Base-by-base conservation (phyloP, 331 rosid species). In the Quercus tomentella region DNA sequence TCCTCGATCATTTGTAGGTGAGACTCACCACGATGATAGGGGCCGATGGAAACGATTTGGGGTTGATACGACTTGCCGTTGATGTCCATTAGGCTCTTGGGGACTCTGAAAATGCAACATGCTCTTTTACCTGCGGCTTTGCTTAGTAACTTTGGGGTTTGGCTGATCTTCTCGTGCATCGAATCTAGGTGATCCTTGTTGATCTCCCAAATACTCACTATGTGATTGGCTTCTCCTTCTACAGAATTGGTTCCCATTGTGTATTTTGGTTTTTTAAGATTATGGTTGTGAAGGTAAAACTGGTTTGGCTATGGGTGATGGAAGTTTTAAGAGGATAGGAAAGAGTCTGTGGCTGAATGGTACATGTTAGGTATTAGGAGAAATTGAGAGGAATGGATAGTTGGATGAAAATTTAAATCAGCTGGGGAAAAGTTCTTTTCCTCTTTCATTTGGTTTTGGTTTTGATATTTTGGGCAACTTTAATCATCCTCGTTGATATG, bases 21-120 rank as follows among this genome's bases (percentile, higher is more conserved):
- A 5, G 87, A 65, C 57, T 80, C 56, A 21, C 81, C 83, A 6
- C 73, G 77, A 78, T 81, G 81, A 77, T 41, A 86, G 9, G 89
- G 87, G 1, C 89, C 89, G 58, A 83, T 77, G 49, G 87, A 86
- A 76, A 86, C 87, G 70, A 86, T 83, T 67, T 74, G 87, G 20
- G 89, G 89, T 18, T 80, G 41, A 81, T 86, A 86, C 30, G 70
- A n/a, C 74, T 77, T 77, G 60, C 83, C 81, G 76, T 83, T 83
- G 70, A 80, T 70, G 37, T 86, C 83, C 14, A 71, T 25, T 3
- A 83, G 80, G 81, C 85, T 80, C 35, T 77, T 78, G 4, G 89
- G 89, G 54, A 80, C 81, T 62, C 85, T 72, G 81, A 80, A 86
- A 31, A 86, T 83, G 79, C 78, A 80, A 7, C 87, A 86, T 1